Evolutionary conservation across 2,329 filamentous ascomycete species (phyloP).

Genomic region (Neonectria punicea): DNA sequence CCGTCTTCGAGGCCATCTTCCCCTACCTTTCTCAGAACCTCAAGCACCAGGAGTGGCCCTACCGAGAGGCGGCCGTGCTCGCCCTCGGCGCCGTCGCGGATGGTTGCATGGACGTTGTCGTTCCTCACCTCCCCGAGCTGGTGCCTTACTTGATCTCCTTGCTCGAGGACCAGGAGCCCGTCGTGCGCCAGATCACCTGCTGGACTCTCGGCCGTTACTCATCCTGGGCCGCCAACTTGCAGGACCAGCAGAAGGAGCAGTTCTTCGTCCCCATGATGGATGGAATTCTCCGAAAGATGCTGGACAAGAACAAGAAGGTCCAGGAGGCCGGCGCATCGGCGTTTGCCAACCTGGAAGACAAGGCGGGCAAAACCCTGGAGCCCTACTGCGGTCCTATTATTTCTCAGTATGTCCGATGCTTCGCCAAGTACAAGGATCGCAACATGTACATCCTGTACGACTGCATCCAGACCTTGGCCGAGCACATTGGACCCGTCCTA

Average conservation of each 20-base stretch:
- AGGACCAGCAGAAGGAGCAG: slow-evolving; percentile 74
- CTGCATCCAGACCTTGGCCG: slow-evolving; percentile 95
- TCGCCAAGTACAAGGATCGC: slow-evolving; percentile 94
- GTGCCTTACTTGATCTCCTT: slow-evolving; percentile 90
- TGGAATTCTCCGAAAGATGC: slow-evolving; percentile 91
- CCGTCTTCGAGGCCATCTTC: slow-evolving; percentile 90
- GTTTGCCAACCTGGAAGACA: slow-evolving; percentile 95
- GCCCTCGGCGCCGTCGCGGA: slow-evolving; percentile 95
- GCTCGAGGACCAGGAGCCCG: slow-evolving; percentile 84
- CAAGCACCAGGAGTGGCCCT: slow-evolving; percentile 88
- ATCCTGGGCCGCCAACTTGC: slow-evolving; percentile 84
- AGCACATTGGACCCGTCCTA: slow-evolving; percentile 85
- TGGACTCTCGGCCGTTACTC: slow-evolving; percentile 97
- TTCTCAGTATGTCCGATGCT: slow-evolving; percentile 91
- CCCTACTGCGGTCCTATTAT: slow-evolving; percentile 92
- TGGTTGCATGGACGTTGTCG: slow-evolving; percentile 90
- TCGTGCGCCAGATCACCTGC: slow-evolving; percentile 96
- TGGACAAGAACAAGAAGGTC: slow-evolving; percentile 97
- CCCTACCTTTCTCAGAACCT: slow-evolving; percentile 93
- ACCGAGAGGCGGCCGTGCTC: slow-evolving; percentile 92
- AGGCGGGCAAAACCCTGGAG: slow-evolving; percentile 81
- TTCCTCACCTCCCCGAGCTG: slow-evolving; percentile 89
- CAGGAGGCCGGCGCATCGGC: slow-evolving; percentile 96
- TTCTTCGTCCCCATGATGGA: slow-evolving; percentile 98
- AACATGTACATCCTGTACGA: slow-evolving; percentile 99